Percentiles rank a stretch among this genome's conserved stretches.
These are phyloP conservation scores for Ceratocystis destructans DNA, from an alignment of 2,329 filamentous ascomycete genomes.

Conservation along the genomic window DNA sequence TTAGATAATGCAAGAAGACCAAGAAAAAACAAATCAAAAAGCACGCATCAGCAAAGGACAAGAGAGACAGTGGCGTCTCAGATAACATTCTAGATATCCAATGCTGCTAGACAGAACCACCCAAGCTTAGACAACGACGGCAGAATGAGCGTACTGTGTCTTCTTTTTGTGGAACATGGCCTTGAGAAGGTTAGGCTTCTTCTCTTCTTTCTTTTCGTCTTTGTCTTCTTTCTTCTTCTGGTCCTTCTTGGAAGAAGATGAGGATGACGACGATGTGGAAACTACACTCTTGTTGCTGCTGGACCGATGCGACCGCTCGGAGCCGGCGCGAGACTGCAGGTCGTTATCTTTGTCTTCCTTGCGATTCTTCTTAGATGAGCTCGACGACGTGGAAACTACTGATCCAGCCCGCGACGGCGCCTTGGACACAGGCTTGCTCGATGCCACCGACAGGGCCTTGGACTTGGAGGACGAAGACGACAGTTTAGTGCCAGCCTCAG, in stretches of 20 bases:
- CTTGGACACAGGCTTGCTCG: constrained; percentile 1
- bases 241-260: constrained; percentile 1
- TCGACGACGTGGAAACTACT: constrained; percentile 21
- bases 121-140: constrained; percentile 6
- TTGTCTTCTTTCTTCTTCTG: constrained; percentile 23
- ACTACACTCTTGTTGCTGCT: constrained; percentile 21
- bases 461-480: constrained; percentile 10
- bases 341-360: constrained; percentile 29
- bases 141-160: constrained; percentile 20
- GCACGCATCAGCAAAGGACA: background rate
- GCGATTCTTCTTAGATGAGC: constrained; percentile 24
- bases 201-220: constrained; percentile 30
- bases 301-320: constrained; percentile 1
- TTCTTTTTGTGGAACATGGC: constrained; percentile 44
- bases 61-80: background rate
- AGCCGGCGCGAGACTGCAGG: background rate
- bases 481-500: constrained; percentile 1
- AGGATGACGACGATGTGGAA: constrained; percentile 1
- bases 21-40: background rate
- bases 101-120: background rate
- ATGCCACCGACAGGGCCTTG: background rate
- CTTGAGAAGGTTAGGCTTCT: constrained; percentile 42
- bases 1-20: background rate
- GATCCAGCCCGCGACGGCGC: constrained; percentile 11
- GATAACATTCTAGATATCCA: background rate